phyloP scores from a whole-genome alignment of 164 flowering plant genomes.

The Cinnamomum chago region DNA sequence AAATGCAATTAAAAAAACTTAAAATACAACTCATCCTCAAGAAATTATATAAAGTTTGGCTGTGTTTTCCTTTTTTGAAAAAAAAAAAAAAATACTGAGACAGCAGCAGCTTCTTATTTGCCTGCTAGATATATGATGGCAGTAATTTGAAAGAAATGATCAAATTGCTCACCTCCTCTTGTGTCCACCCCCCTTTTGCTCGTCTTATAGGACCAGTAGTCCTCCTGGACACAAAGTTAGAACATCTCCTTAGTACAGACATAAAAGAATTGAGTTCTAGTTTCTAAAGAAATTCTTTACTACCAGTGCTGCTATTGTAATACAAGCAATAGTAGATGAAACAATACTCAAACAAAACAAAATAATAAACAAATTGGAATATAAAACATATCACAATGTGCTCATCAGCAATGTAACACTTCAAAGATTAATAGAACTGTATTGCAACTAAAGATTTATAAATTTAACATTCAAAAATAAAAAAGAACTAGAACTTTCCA shows the following conservation, averaged over 20 bases:
- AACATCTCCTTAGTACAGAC: not conserved
- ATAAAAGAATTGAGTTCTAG: not conserved
- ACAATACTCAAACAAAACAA: not conserved
- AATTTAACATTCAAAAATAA: no score
- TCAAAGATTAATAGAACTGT: no score
- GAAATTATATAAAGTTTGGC: no score
- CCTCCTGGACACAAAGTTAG: slow-evolving; percentile 43
- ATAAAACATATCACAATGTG: not conserved
- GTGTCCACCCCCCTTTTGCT: slow-evolving; percentile 98
- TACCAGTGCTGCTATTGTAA: not conserved
- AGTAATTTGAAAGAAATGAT: no score
- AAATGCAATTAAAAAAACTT: no score
- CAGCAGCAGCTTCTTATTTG: not conserved
- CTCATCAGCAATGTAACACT: not conserved
- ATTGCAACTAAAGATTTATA: no score
- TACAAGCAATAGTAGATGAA: not conserved
- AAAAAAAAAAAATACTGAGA: no score
- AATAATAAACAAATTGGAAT: no score
- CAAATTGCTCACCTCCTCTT: slow-evolving; percentile 56
- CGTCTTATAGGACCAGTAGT: slow-evolving; percentile 87
- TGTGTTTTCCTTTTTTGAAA: no score
- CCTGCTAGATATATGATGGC: not conserved
- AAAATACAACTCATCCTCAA: no score
- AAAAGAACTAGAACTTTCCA: no score
- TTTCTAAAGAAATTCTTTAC: not conserved